phyloP scores from a whole-genome alignment of 352 stramenopile genomes.

The Plasmopara muralis region DNA sequence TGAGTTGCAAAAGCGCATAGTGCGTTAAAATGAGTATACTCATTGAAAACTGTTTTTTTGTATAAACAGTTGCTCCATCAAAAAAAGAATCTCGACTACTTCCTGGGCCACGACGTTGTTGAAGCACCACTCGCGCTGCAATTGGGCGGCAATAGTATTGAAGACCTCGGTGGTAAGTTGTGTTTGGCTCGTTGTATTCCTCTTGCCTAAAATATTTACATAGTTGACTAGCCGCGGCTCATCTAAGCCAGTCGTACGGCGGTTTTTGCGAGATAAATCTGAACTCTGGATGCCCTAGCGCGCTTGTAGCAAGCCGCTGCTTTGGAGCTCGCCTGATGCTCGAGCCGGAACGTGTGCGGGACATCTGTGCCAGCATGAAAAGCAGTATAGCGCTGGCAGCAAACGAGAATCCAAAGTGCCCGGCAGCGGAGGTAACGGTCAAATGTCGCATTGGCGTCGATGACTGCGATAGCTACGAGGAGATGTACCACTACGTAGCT shows the following conservation, averaged over 20 bases:
- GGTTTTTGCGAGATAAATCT: slow-evolving; percentile 94
- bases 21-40: not conserved
- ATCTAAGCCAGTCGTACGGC: slow-evolving; percentile 74
- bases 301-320: slow-evolving; percentile 69
- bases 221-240: slow-evolving; percentile 45
- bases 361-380: slow-evolving; percentile 87
- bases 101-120: slow-evolving; percentile 73
- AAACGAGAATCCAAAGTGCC: slow-evolving; percentile 19
- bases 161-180: slow-evolving; percentile 57
- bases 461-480: slow-evolving; percentile 89
- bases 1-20: slow-evolving; percentile 30
- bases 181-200: not conserved
- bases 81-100: slow-evolving; percentile 83
- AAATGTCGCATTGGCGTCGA: slow-evolving; percentile 99
- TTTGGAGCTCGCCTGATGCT: slow-evolving; percentile 99
- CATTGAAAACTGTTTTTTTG: not conserved
- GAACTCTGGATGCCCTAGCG: slow-evolving; percentile 94
- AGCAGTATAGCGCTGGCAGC: slow-evolving; percentile 28
- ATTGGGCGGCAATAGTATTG: slow-evolving; percentile 89
- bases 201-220: slow-evolving; percentile 1
- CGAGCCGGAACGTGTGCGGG: slow-evolving; percentile 89
- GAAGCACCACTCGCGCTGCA: slow-evolving; percentile 92
- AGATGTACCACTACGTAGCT: slow-evolving; percentile 91
- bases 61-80: slow-evolving; percentile 64
- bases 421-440: slow-evolving; percentile 85